Percentiles rank a stretch among this genome's conserved stretches.
Evolutionary conservation across 192 early-diverging fungal genomes (phyloP).

Genomic region (Phycomyces blakesleeanus): DNA sequence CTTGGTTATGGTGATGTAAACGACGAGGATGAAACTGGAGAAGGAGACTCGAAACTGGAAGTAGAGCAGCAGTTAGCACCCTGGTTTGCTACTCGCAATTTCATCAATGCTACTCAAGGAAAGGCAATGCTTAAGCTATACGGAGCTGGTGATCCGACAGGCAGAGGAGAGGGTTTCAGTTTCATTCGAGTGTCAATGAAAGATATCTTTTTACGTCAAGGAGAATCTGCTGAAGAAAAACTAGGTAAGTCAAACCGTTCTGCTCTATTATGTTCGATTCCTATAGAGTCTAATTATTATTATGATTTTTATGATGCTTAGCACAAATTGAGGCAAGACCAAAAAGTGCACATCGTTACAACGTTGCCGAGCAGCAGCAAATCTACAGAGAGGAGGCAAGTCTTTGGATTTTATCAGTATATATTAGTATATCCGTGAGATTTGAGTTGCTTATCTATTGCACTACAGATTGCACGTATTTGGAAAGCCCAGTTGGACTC

Average conservation of each 20-base stretch:
- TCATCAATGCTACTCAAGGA: constrained; percentile 86
- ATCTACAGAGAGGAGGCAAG: constrained; percentile 85
- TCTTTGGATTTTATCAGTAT: too few species aligned
- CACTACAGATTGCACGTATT: constrained; percentile 72
- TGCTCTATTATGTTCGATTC: too few species aligned
- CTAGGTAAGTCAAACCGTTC: constrained; percentile 52
- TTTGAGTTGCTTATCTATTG: too few species aligned
- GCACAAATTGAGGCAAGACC: constrained; percentile 79
- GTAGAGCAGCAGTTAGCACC: constrained; percentile 93
- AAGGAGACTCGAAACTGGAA: constrained; percentile 65
- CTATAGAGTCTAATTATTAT: too few species aligned
- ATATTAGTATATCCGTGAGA: too few species aligned
- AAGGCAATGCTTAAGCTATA: constrained; percentile 95
- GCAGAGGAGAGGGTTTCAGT: constrained; percentile 93
- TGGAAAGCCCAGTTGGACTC: constrained; percentile 85
- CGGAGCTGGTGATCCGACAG: constrained; percentile 96
- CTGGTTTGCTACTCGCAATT: constrained; percentile 94
- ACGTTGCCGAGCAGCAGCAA: constrained; percentile 91
- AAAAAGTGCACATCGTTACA: constrained; percentile 80
- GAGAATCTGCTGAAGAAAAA: constrained; percentile 81
- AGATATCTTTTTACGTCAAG: constrained; percentile 88
- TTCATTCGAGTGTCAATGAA: constrained; percentile 97
- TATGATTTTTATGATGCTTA: constrained; percentile 2
- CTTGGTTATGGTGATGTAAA: constrained; percentile 78
- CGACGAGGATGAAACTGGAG: constrained; percentile 70